phyloP scores from a whole-genome alignment of 2,329 filamentous ascomycete genomes.

The Ophiostoma triangulosporum region DNA sequence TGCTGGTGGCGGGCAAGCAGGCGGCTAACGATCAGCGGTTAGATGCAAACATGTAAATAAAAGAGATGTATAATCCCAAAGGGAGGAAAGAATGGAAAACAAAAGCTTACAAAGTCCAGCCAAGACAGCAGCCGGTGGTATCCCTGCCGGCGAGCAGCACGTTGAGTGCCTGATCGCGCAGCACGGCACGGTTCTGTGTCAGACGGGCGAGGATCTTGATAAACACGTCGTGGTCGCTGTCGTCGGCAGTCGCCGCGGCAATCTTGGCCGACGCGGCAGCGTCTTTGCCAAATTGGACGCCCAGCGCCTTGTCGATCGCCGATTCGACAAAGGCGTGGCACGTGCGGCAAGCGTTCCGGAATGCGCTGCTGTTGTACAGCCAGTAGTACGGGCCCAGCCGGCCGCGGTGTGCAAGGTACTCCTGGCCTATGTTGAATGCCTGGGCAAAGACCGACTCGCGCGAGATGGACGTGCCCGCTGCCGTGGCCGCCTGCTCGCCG shows the following conservation, averaged over 20 bases:
- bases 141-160: neutral
- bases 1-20: neutral
- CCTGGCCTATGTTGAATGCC: neutral
- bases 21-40: neutral
- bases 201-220: neutral
- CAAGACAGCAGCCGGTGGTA: neutral
- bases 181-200: neutral
- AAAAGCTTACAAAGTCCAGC: neutral
- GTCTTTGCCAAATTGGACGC: neutral
- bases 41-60: too few relatives aligned
- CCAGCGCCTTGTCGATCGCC: neutral
- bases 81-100: neutral
- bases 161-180: slow-evolving; percentile 1
- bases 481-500: neutral
- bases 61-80: neutral
- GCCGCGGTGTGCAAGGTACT: neutral
- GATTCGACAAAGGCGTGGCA: neutral
- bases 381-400: slow-evolving; percentile 1
- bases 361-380: neutral
- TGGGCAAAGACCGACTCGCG: neutral
- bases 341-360: neutral
- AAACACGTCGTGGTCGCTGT: neutral
- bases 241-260: neutral
- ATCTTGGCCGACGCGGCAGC: neutral
- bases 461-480: neutral